Conservation (phyloP, 2,329 filamentous ascomycete genomes). For the Aspergillus calidoustus region DNA sequence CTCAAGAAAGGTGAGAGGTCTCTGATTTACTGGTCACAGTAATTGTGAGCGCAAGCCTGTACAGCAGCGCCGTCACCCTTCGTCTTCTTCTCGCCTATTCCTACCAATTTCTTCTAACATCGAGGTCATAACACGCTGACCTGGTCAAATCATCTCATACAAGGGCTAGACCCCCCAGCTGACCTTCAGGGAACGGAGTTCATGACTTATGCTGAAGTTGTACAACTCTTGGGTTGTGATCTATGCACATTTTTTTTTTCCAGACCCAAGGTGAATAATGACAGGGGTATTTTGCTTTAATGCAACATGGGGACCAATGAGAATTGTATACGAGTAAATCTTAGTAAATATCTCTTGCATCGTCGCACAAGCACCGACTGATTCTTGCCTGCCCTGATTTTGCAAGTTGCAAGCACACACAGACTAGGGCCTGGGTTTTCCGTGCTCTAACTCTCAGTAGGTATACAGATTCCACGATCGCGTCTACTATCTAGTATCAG, state of each 20-base stretch:
- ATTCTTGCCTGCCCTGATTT: background rate
- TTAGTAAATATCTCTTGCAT: background rate
- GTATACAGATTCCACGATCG: background rate
- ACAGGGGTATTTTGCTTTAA: background rate
- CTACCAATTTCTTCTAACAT: background rate
- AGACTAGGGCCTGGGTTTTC: background rate
- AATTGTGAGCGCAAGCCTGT: background rate
- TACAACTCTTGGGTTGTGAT: background rate
- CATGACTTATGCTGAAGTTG: background rate
- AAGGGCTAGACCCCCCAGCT: background rate
- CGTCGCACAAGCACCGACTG: background rate
- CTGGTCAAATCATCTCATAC: background rate
- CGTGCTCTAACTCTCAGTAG: background rate
- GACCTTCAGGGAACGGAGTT: background rate
- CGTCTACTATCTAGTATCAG: background rate
- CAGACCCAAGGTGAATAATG: background rate
- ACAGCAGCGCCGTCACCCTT: background rate
- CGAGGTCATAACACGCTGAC: background rate
- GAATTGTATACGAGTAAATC: background rate
- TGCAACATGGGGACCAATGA: background rate
- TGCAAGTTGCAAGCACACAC: background rate
- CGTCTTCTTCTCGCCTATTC: background rate
- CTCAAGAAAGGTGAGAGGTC: background rate
- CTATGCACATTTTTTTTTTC: background rate
- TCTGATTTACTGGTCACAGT: background rate